Evolutionary conservation across 1,284 basidiomycete genomes (phyloP), one percentile per base, ranked within the genome.

Genomic region (Athelia sp.): DNA sequence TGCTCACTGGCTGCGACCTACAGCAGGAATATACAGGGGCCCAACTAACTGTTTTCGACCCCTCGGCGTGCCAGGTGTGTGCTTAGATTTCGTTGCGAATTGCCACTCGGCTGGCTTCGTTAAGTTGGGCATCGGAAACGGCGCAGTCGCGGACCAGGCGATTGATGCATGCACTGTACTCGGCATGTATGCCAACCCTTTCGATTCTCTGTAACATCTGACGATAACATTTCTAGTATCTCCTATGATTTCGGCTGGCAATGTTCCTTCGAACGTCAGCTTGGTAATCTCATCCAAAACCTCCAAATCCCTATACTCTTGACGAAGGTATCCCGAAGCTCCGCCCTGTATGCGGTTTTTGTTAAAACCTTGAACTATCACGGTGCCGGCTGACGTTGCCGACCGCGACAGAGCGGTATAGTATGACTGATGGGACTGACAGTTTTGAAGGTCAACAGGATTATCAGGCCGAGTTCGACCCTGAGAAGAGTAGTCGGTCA

Each of bases 231-330:
- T 40, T 6, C 15, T 6, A 6, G n/a, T n/a, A 21, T 40, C 9
- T 40, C 36, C 36, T 9, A 17, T 40, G 15, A 40, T n/a, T 9
- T 21, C n/a, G 8, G 6, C 9, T 4, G 6, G 36, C 36, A 6
- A 40, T n/a, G 6, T 6, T 3, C 38, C 45, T 15, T 55, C 43
- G 29, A 36, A 52, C 18, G 46, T n/a, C 19, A 61, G 32, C 10
- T 17, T 45, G 2, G 61, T 63, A 2, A 61, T 59, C 14, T 66
- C 54, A 54, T 64, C 58, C 29, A 66, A 49, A 4, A 62, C 44
- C 48, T 63, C 57, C 10, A 62, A 36, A 35, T 59, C 57, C 36
- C 58, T 46, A 35, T 59, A 62, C 51, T 62, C 60, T 43, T 56
- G 52, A 32, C 61, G 23, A 13, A 65, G 46, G 24, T 48, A 50